A percentile compares a stretch with the other conserved stretches of the same genome.
These are phyloP conservation scores for Inosperma sp. DNA, from an alignment of 768 basidiomycete species.

Conservation along the genomic window DNA sequence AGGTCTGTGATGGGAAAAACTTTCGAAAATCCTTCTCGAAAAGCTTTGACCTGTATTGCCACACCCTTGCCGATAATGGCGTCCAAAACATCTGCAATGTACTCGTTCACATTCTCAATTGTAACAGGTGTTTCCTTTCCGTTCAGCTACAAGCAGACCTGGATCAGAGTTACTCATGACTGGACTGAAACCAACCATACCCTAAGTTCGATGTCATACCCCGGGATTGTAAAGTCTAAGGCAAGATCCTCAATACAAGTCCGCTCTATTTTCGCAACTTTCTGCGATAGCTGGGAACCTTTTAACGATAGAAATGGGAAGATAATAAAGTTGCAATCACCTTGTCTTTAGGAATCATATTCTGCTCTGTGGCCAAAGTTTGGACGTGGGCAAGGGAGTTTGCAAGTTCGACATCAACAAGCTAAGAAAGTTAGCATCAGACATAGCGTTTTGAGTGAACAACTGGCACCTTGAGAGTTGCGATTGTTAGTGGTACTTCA, in stretches of 20 bases:
- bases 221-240: constrained; percentile 95
- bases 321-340: constrained; percentile 28
- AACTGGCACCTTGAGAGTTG: constrained; percentile 66
- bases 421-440: constrained; percentile 37
- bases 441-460: constrained; percentile 1
- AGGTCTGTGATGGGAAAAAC: constrained; percentile 93
- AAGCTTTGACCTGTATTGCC: constrained; percentile 77
- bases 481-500: constrained; percentile 75
- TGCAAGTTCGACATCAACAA: constrained; percentile 81
- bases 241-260: constrained; percentile 81
- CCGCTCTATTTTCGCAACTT: constrained; percentile 54
- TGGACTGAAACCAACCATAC: constrained; percentile 38
- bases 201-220: constrained; percentile 88
- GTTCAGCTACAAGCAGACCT: constrained; percentile 47
- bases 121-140: constrained; percentile 82
- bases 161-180: constrained; percentile 3
- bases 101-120: constrained; percentile 83
- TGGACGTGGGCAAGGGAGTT: constrained; percentile 81
- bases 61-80: constrained; percentile 82
- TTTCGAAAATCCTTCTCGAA: constrained; percentile 92
- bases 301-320: background rate
- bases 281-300: constrained; percentile 44
- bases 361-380: constrained; percentile 50
- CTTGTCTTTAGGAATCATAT: constrained; percentile 47
- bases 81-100: constrained; percentile 82